Conservation (phyloP, 2,329 filamentous ascomycete species). For the Huntiella omanensis region DNA sequence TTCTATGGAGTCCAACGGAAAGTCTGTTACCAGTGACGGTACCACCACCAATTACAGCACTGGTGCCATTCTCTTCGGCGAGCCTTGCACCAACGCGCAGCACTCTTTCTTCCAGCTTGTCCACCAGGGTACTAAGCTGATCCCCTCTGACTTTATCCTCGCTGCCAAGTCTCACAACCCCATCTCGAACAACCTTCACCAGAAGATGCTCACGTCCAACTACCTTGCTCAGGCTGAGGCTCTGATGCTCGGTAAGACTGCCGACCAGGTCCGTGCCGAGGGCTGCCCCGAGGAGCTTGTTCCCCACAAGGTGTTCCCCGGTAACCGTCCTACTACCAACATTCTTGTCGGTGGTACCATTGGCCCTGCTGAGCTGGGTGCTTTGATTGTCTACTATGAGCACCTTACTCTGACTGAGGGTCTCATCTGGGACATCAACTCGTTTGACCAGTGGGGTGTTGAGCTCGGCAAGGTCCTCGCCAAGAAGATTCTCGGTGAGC, state of each 20-base stretch:
- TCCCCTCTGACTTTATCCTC: slow-evolving; percentile 94
- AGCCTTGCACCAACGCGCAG: slow-evolving; percentile 96
- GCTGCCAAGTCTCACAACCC: slow-evolving; percentile 96
- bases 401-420: slow-evolving; percentile 96
- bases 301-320: slow-evolving; percentile 97
- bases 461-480: slow-evolving; percentile 93
- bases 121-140: slow-evolving; percentile 97
- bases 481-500: slow-evolving; percentile 72
- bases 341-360: slow-evolving; percentile 83
- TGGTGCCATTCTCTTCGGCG: slow-evolving; percentile 81
- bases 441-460: slow-evolving; percentile 98
- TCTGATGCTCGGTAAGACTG: slow-evolving; percentile 77
- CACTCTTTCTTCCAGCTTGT: slow-evolving; percentile 99
- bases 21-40: slow-evolving; percentile 78
- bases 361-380: slow-evolving; percentile 81
- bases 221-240: slow-evolving; percentile 81
- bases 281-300: slow-evolving; percentile 56
- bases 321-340: slow-evolving; percentile 90
- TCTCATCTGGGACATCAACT: slow-evolving; percentile 98
- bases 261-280: slow-evolving; percentile 61
- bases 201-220: slow-evolving; percentile 88
- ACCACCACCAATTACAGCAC: slow-evolving; percentile 95
- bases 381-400: slow-evolving; percentile 96
- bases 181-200: slow-evolving; percentile 77
- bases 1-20: slow-evolving; percentile 99